These are phyloP conservation scores for Glutinoglossum americanum DNA, from an alignment of 495 filamentous ascomycete genomes.

Conservation along the genomic window DNA sequence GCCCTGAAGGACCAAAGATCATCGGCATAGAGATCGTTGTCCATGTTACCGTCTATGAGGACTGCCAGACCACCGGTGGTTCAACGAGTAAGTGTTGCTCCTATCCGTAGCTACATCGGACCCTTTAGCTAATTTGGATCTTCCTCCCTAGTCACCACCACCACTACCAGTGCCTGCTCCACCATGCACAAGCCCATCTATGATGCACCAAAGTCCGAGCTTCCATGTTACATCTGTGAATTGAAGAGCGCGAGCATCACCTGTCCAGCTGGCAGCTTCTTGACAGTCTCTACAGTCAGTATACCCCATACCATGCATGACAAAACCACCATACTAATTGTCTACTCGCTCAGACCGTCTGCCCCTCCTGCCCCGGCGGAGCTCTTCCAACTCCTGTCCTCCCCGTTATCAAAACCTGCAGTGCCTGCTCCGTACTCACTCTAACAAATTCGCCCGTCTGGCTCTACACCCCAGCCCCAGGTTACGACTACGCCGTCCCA, in stretches of 20 bases:
- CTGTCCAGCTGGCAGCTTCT: slow-evolving; percentile 7
- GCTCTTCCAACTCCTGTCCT: slow-evolving; percentile 7
- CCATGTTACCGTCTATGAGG: slow-evolving; percentile 3
- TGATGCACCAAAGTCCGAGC: slow-evolving; percentile 6
- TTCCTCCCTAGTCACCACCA: slow-evolving; percentile 9
- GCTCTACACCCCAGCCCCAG: too few relatives aligned
- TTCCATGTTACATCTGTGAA: slow-evolving; percentile 11
- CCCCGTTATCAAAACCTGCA: too few relatives aligned
- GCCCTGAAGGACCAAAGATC: slow-evolving; percentile 8
- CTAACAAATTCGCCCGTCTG: too few relatives aligned
- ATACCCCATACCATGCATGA: neutral
- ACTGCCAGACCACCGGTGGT: neutral
- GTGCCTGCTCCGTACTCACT: too few relatives aligned
- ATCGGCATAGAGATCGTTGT: slow-evolving; percentile 11
- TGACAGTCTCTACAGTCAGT: slow-evolving; percentile 9
- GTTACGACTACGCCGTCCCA: too few relatives aligned
- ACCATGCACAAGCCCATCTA: slow-evolving; percentile 11
- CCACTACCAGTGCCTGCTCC: slow-evolving; percentile 5
- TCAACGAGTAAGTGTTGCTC: neutral
- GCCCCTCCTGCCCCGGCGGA: neutral
- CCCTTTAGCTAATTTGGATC: neutral
- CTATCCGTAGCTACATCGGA: neutral
- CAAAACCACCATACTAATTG: neutral
- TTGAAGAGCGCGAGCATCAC: slow-evolving; percentile 7
- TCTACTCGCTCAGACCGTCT: too few relatives aligned